These are phyloP conservation scores for Lupinus albus DNA, from an alignment of 306 rosid species.

Conservation along the genomic window DNA sequence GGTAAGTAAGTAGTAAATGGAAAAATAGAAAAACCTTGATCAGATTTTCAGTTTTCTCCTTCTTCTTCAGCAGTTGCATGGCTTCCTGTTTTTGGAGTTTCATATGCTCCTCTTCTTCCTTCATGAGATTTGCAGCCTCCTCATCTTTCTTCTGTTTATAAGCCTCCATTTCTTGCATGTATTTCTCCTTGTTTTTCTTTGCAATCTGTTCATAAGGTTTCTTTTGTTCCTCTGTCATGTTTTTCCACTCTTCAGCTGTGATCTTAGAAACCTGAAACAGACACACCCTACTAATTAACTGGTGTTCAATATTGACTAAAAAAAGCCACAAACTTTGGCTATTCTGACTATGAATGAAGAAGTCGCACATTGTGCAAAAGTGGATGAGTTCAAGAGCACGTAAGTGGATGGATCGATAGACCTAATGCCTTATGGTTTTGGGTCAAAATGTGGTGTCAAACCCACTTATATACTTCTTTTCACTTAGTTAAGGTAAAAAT, in stretches of 20 bases:
- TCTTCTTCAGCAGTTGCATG: constrained; percentile 76
- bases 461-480: too few species aligned
- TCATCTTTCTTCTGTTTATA: constrained; percentile 80
- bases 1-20: fast-evolving
- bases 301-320: not conserved
- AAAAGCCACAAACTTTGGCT: too few species aligned
- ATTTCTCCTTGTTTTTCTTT: constrained; percentile 79
- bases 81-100: constrained; percentile 90
- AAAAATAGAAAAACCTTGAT: constrained; percentile 55
- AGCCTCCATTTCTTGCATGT: constrained; percentile 67
- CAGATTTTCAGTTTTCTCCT: constrained; percentile 82
- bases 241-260: constrained; percentile 87
- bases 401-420: too few species aligned
- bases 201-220: constrained; percentile 74
- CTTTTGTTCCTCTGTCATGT: constrained; percentile 64
- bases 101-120: constrained; percentile 79
- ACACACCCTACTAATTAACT: not conserved
- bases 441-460: too few species aligned
- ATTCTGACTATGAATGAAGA: too few species aligned
- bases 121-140: constrained; percentile 60
- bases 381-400: too few species aligned
- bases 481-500: too few species aligned
- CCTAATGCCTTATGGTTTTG: too few species aligned
- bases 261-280: constrained; percentile 65
- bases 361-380: too few species aligned